These are phyloP conservation scores for Echria macrotheca DNA, from an alignment of 495 filamentous ascomycete species.

Conservation along the genomic window DNA sequence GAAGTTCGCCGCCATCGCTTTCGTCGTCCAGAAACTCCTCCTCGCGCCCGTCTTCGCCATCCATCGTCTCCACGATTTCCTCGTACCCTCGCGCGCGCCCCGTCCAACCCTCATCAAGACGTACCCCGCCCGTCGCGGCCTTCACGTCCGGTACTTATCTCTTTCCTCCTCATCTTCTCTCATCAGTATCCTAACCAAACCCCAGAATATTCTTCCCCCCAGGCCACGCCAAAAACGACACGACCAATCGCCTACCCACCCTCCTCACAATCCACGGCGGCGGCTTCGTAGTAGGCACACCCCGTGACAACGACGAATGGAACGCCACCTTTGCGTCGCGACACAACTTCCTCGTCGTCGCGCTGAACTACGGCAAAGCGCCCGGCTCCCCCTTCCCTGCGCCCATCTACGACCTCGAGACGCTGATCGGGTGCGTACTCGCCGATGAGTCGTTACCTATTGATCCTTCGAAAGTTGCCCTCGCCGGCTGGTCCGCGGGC, in stretches of 20 bases:
- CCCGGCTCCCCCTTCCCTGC: slow-evolving; percentile 29
- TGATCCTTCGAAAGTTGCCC: slow-evolving; percentile 28
- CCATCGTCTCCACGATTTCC: background rate
- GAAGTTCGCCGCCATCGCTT: slow-evolving; percentile 9
- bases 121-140: slow-evolving; percentile 12
- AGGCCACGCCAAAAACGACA: slow-evolving; percentile 12
- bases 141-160: slow-evolving; percentile 14
- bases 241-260: slow-evolving; percentile 25
- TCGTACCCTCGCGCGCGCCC: background rate
- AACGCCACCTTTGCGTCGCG: slow-evolving; percentile 29
- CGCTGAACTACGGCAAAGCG: slow-evolving; percentile 35
- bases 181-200: background rate
- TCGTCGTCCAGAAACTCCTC: slow-evolving; percentile 16
- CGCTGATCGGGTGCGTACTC: slow-evolving; percentile 23
- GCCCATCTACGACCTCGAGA: slow-evolving; percentile 28
- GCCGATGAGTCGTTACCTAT: slow-evolving; percentile 28
- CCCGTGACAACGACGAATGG: slow-evolving; percentile 34
- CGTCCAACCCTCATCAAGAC: slow-evolving; percentile 18
- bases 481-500: slow-evolving; percentile 34
- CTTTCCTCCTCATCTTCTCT: background rate
- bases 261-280: slow-evolving; percentile 38
- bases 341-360: slow-evolving; percentile 30
- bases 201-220: slow-evolving; percentile 31
- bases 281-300: slow-evolving; percentile 32
- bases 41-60: slow-evolving; percentile 3